A percentile compares a stretch with the other conserved stretches of the same genome.
phyloP scores from a whole-genome alignment of 2,329 filamentous ascomycete genomes.

The Atkinsonella texensis region DNA sequence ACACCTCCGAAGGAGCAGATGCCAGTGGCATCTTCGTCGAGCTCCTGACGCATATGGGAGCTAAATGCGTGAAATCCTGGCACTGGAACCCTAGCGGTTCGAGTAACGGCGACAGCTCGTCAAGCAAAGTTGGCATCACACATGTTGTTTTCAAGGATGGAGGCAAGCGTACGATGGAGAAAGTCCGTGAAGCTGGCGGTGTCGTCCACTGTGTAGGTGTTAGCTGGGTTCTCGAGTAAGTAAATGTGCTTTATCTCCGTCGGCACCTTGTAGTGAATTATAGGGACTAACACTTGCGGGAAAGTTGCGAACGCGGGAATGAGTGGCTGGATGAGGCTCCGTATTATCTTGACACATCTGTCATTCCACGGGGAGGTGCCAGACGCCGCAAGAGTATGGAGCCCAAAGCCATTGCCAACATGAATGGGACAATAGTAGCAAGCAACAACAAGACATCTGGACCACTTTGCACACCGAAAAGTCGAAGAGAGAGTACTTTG shows the following conservation, averaged over 20 bases:
- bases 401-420: slow-evolving; percentile 55
- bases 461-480: slow-evolving; percentile 34
- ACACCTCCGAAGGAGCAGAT: slow-evolving; percentile 70
- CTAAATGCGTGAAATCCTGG: slow-evolving; percentile 66
- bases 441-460: slow-evolving; percentile 26
- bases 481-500: slow-evolving; percentile 39
- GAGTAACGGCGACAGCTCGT: slow-evolving; percentile 22
- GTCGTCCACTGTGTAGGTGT: slow-evolving; percentile 79
- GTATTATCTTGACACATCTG: slow-evolving; percentile 56
- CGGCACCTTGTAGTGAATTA: slow-evolving; percentile 20
- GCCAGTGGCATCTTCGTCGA: slow-evolving; percentile 73
- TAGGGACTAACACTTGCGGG: not conserved
- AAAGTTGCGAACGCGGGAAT: slow-evolving; percentile 59
- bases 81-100: slow-evolving; percentile 48
- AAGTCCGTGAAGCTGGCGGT: slow-evolving; percentile 59
- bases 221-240: slow-evolving; percentile 80
- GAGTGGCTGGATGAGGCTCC: slow-evolving; percentile 62
- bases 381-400: slow-evolving; percentile 75
- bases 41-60: slow-evolving; percentile 69
- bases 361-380: slow-evolving; percentile 56
- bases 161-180: slow-evolving; percentile 66
- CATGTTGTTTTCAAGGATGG: slow-evolving; percentile 90
- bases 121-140: slow-evolving; percentile 59
- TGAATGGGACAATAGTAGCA: slow-evolving; percentile 51
- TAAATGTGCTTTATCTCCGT: slow-evolving; percentile 34